Conservation (phyloP, 208 protist genomes). For the Trypanosomatidae sp. region DNA sequence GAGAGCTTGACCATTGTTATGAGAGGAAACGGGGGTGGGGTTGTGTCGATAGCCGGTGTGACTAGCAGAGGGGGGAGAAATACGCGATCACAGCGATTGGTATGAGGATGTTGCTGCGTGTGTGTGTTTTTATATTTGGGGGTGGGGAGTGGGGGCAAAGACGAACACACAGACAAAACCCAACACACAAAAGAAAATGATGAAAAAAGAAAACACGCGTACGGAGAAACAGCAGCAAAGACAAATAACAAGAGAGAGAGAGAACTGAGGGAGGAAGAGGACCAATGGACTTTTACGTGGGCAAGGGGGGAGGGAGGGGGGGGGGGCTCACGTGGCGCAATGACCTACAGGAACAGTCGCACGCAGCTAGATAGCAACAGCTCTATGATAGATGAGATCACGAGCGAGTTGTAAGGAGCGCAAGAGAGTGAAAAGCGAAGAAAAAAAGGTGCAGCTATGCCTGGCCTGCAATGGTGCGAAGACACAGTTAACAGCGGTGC, state of each 20-base stretch:
- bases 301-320: not conserved
- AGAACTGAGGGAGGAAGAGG: not conserved
- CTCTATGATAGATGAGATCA: not conserved
- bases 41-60: not conserved
- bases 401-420: not conserved
- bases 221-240: not conserved
- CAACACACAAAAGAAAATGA: not conserved
- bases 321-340: not conserved
- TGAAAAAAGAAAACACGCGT: not conserved
- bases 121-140: not conserved
- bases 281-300: not conserved
- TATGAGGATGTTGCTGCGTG: not conserved
- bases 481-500: not conserved
- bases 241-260: not conserved
- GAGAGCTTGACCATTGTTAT: slow-evolving; percentile 70
- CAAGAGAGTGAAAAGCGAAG: not conserved
- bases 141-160: not conserved
- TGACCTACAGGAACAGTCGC: not conserved
- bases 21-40: not conserved
- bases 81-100: not conserved
- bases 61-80: not conserved
- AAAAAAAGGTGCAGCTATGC: not conserved
- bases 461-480: not conserved
- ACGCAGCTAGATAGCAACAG: not conserved
- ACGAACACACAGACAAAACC: not conserved